These are phyloP conservation scores for Phylloporus sp. DNA, from an alignment of 768 basidiomycete species.

Conservation along the genomic window DNA sequence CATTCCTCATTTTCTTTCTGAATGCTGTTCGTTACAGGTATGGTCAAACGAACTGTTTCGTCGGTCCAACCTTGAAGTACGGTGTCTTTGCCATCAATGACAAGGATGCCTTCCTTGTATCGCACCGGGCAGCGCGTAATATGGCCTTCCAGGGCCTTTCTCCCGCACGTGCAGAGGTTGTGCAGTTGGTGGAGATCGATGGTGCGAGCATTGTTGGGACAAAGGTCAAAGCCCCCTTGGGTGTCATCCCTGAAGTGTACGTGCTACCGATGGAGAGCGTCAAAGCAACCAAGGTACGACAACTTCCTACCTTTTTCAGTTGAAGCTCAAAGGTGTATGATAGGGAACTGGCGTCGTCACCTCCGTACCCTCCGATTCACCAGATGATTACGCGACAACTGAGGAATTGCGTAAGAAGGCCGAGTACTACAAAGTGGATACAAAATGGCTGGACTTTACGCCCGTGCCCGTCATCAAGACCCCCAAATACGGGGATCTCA, in stretches of 20 bases:
- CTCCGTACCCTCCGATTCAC: slow-evolving; percentile 96
- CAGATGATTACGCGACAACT: slow-evolving; percentile 90
- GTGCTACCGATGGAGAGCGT: slow-evolving; percentile 99
- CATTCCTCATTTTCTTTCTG: background rate
- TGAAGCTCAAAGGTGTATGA: slow-evolving; percentile 7
- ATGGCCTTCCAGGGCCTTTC: slow-evolving; percentile 94
- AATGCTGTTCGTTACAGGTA: slow-evolving; percentile 50
- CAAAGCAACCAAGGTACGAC: slow-evolving; percentile 77
- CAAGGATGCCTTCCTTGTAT: slow-evolving; percentile 84
- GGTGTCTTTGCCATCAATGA: slow-evolving; percentile 87
- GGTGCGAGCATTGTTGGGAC: slow-evolving; percentile 83
- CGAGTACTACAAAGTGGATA: slow-evolving; percentile 92
- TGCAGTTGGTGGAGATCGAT: slow-evolving; percentile 70
- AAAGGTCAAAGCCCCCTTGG: slow-evolving; percentile 83
- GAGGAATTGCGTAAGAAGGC: slow-evolving; percentile 93
- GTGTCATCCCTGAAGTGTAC: slow-evolving; percentile 79
- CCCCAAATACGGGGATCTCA: slow-evolving; percentile 88
- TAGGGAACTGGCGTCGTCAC: slow-evolving; percentile 97
- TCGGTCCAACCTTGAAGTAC: slow-evolving; percentile 86
- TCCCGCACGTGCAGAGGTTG: slow-evolving; percentile 62
- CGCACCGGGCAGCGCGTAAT: slow-evolving; percentile 88
- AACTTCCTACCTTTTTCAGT: too few relatives aligned
- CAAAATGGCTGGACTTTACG: slow-evolving; percentile 79
- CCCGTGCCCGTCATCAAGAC: slow-evolving; percentile 86
- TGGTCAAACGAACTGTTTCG: slow-evolving; percentile 97